Evolutionary conservation across 257 asterid genomes (phyloP), one percentile per base, ranked within the genome.

Genomic region (Solanum tarijense): DNA sequence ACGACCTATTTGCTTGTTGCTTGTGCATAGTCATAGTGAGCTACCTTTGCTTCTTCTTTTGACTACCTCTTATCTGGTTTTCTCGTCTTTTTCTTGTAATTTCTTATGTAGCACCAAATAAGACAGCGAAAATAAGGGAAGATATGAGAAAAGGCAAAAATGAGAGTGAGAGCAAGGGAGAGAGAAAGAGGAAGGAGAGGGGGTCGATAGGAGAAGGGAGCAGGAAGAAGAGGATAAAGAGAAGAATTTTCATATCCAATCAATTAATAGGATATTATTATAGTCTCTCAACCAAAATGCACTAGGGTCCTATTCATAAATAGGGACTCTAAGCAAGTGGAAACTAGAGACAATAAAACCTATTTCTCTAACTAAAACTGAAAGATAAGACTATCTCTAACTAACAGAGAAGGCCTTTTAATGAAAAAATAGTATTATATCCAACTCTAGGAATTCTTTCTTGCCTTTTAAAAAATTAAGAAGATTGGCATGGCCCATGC

Each of bases 401-500:
- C 84, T 41, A 78, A 25, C 12, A 41, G 84, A 41, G 27, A 43
- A 27, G 27, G 9, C 85, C 27, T 43, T 41, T 27, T 14, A 43
- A 79, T 43, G 39, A 25, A 43, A 43, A 79, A 27, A 8, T 16
- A 27, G 38, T 79, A 43, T 27, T 27, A 76, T 41, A 29, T 79
- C 38, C 18, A 79, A 25, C 65, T 79, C 27, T 8, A 5, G 43
- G 32, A 79, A 27, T 25, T n/a, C 27, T 18, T 21, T 21, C 39
- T 16, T 31, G 18, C 31, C 5, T 35, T 79, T 4, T 14, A 14
- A 72, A 72, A 34, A 34, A 35, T 5, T 6, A 90, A 88, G 92
- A 89, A 89, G 90, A 91, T 89, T 90, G 86, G 93, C 91, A 90
- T 91, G 91, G 91, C 88, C 91, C 92, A 89, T 89, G 91, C 89